Base-by-base conservation (phyloP, 495 filamentous ascomycete species). In the Penicillium salamii region DNA sequence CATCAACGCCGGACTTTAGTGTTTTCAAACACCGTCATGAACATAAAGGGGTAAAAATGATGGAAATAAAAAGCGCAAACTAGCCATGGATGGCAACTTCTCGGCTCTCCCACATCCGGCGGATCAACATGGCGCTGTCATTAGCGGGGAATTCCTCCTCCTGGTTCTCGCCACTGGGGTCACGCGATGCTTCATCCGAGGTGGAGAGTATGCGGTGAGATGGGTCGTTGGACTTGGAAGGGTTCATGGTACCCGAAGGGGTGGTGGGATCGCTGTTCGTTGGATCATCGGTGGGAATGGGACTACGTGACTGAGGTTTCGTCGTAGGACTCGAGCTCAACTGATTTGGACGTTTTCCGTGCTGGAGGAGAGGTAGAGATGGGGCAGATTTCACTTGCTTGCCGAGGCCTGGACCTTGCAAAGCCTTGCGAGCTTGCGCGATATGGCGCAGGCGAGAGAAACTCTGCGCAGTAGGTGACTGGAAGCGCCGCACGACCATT, bases 81-180 rank as follows among this genome's bases (percentile, higher is more conserved):
- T 46, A 76, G 29, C 67, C 62, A 13, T 66, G 67, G 14, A 58
- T 61, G 5, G 72, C 69, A 2, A 73, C 69, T 44, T 74, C 70
- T 33, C 73, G 71, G 50, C 67, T 75, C 26, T 76, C 70, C 73
- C 73, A 76, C 57, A 76, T 72, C 31, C 73, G 71, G 39, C 73
- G 73, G 33, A 76, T 60, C 69, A 76, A 67, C 62, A 76, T 59
- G 29, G 69, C 71, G 11, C 51, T 42, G 43, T 71, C 69, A 35
- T 53, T 60, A 4, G 64, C 48, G 8, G 54, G 44, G 19, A 55
- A 58, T 40, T 49, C 59, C 18, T 65, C 68, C 1, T 49, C 20
- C 4, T 65, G 61, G n/a, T 64, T 58, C 6, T 71, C 66, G 7
- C 33, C 55, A 5, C 52, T 32, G 15, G 49, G 29, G 23, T 53